Percentiles rank a stretch among this genome's conserved stretches.
These are phyloP conservation scores for Monilinia fructicola DNA, from an alignment of 2,329 filamentous ascomycete species.

Conservation along the genomic window DNA sequence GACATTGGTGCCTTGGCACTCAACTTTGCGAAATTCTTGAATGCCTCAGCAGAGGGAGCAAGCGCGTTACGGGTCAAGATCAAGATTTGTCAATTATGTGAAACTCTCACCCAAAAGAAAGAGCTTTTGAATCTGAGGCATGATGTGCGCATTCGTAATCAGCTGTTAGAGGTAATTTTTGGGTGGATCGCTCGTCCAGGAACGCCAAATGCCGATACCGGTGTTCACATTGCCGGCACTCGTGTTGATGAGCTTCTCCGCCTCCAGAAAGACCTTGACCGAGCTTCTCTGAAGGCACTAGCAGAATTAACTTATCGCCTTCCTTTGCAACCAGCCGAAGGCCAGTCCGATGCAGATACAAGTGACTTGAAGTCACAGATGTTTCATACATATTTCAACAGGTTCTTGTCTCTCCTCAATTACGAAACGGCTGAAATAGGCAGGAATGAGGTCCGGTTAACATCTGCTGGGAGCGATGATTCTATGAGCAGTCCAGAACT, in stretches of 20 bases:
- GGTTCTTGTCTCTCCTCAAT: constrained; percentile 65
- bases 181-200: constrained; percentile 65
- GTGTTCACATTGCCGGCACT: constrained; percentile 42
- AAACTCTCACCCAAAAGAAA: constrained; percentile 64
- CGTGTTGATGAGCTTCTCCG: constrained; percentile 57
- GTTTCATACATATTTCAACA: constrained; percentile 71
- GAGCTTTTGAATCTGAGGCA: constrained; percentile 68
- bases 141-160: constrained; percentile 67
- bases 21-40: constrained; percentile 66
- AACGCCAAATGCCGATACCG: constrained; percentile 47
- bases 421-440: constrained; percentile 51
- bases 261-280: constrained; percentile 65
- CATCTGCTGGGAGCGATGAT: constrained; percentile 52
- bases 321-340: constrained; percentile 64
- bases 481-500: constrained; percentile 57
- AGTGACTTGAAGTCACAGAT: constrained; percentile 69
- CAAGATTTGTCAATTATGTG: constrained; percentile 66
- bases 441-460: constrained; percentile 45
- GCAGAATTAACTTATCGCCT: constrained; percentile 65
- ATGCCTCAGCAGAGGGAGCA: constrained; percentile 55
- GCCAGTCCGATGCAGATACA: constrained; percentile 63
- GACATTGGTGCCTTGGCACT: constrained; percentile 63
- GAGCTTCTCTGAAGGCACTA: constrained; percentile 63
- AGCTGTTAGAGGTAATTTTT: constrained; percentile 66
- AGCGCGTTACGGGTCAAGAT: constrained; percentile 64